Evolutionary conservation across 2,329 filamentous ascomycete species (phyloP), one percentile per base, ranked within the genome.

Genomic region (Cladosporium sp.): DNA sequence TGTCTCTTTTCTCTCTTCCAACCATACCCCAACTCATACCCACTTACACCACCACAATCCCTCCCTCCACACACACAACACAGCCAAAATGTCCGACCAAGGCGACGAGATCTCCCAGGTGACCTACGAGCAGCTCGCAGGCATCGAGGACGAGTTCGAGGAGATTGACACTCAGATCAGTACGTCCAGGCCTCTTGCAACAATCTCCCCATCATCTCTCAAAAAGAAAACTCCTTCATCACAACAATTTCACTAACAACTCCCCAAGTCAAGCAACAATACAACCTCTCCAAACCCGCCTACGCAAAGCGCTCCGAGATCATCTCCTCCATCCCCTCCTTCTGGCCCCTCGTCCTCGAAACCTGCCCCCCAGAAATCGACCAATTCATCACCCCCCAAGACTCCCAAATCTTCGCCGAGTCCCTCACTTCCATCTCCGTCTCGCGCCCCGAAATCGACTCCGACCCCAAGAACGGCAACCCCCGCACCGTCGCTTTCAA

Each of bases 331-430:
- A 93, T 97, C 75, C 86, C 88, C 72, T 88, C 91, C 81, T 99
- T 98, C 87, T 98, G 95, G 95, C 85, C 91, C n/a, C 86, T 96
- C 66, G 93, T 97, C 65, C 85, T 98, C 77, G 91, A 96, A 82
- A 90, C 93, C 80, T 89, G 91, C 2, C 93, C 93, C 1, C 84
- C 86, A 56, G 92, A 97, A 69, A 86, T 99, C 72, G 93, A 97
- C 80, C 89, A 92, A 79, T 93, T 89, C 83, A 90, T 98, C 76
- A 89, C 92, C 76, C 90, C 92, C 51, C 85, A 86, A 58, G 94
- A 98, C 81, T 88, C 89, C 16, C 85, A 85, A 10, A 81, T 95
- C 67, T 86, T 98, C 66, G 85, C 89, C 68, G 84, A 86, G 48
- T 83, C 85, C 63, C 87, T 98, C 65, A 85, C 83, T 66, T 84